These are phyloP conservation scores for Polytrichum commune DNA, from an alignment of 225 moss, liverwort and hornwort species.

Conservation along the genomic window DNA sequence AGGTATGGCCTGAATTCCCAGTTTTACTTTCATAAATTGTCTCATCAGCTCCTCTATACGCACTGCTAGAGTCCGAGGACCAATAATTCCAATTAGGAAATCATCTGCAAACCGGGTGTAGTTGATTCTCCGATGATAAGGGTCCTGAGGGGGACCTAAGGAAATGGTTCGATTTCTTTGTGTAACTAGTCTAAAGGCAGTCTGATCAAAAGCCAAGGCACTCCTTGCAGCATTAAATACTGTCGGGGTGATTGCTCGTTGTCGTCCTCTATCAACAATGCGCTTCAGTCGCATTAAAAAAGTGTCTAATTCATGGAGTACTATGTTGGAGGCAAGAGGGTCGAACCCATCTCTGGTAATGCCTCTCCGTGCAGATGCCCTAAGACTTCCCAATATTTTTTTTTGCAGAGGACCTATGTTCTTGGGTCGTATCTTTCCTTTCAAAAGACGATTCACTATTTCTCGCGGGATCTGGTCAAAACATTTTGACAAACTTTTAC, in stretches of 20 bases:
- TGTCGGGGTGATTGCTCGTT: constrained; percentile 31
- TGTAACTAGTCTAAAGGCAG: constrained; percentile 32
- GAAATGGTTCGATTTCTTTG: constrained; percentile 43
- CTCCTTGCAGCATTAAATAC: constrained; percentile 34
- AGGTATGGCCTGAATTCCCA: constrained; percentile 23
- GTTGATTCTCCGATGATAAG: constrained; percentile 46
- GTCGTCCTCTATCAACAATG: constrained; percentile 60
- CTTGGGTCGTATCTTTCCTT: constrained; percentile 18
- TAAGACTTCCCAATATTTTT: constrained; percentile 33
- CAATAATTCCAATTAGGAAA: constrained; percentile 63
- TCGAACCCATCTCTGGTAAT: constrained; percentile 47
- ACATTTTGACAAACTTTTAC: constrained; percentile 33
- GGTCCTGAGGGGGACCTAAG: constrained; percentile 46
- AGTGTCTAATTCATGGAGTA: constrained; percentile 45
- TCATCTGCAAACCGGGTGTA: constrained; percentile 62
- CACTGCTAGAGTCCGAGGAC: constrained; percentile 52
- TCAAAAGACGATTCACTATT: constrained; percentile 28
- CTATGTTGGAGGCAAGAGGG: constrained; percentile 47
- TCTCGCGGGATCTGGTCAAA: constrained; percentile 32
- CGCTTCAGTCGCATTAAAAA: constrained; percentile 53
- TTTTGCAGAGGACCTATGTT: constrained; percentile 20
- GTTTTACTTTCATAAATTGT: constrained; percentile 37
- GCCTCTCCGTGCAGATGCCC: constrained; percentile 45
- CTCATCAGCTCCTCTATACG: constrained; percentile 32
- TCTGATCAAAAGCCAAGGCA: constrained; percentile 41